Evolutionary conservation across 306 rosid species (phyloP), one percentile per base, ranked within the genome.

Genomic region (Cyamopsis tetragonoloba): DNA sequence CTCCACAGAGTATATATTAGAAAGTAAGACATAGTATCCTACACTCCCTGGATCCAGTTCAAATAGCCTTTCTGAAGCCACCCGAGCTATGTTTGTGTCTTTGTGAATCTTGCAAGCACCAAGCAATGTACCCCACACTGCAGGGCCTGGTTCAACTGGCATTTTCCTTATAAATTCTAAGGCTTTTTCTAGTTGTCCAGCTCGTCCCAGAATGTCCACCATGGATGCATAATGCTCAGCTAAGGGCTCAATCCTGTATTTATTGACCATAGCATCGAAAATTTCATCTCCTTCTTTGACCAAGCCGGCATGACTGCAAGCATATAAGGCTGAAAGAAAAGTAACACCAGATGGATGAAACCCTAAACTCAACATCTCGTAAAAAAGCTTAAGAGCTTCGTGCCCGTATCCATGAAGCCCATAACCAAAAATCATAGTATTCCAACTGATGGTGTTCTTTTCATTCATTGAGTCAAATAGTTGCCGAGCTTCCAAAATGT

Each of bases 281-380:
- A 88, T 75, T 68, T 84, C 84, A 15, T 83, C 79, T 50, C 99
- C 97, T 81, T 89, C 88, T 71, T 73, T 82, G 27, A 93, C 95
- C 85, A 93, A 68, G 48, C 97, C 96, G 11, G 99, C 83, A 80
- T 93, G 99, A 58, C 99, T 93, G 81, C 97, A 93, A 74, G 97
- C 99, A 79, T 93, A 80, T 82, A 90, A 79, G 72, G 82, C 70
- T 20, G 95, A 88, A 35, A 93, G 89, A 73, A 93, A 88, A 70
- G 97, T 90, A 65, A 93, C 92, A 10, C 84, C 49, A 13, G 82
- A 85, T 51, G 97, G 97, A 28, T 76, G 56, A 58, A 77, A 68
- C 44, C 88, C 81, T 24, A 78, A 81, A 14, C 59, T 70, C 81
- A 84, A 75, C 99, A 90, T 90, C 76, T 77, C 87, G 37, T 77